Percentiles rank a stretch among this genome's conserved stretches.
Conservation (phyloP, 306 rosid genomes). For the Cucurbita moschata region DNA sequence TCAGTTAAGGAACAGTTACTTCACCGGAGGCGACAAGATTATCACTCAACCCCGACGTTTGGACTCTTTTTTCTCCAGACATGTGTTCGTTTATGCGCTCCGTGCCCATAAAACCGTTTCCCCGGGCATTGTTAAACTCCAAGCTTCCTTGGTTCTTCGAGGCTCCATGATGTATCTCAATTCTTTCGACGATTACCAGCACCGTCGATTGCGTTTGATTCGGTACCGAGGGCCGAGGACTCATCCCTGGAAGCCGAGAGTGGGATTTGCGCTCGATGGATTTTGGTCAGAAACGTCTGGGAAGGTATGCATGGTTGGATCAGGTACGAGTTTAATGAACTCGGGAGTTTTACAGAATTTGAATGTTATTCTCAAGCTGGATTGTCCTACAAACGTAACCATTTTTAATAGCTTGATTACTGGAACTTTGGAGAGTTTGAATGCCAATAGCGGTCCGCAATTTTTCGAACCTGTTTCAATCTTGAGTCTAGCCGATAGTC, state of each 20-base stretch:
- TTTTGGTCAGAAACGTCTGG: constrained; percentile 53
- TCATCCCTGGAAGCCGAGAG: constrained; percentile 1
- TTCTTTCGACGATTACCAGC: constrained; percentile 1
- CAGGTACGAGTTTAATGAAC: constrained; percentile 1
- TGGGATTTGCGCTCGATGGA: constrained; percentile 29
- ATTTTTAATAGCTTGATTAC: constrained; percentile 34
- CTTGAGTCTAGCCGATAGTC: constrained; percentile 32
- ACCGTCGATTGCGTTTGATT: constrained; percentile 20
- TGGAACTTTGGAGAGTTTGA: constrained; percentile 57
- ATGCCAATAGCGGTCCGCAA: constrained; percentile 13
- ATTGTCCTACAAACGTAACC: constrained; percentile 28
- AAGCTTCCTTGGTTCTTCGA: constrained; percentile 22
- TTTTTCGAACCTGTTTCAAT: constrained; percentile 38
- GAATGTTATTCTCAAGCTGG: constrained; percentile 48
- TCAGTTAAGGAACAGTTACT: constrained; percentile 26
- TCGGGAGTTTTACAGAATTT: constrained; percentile 9
- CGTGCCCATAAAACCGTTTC: constrained; percentile 11
- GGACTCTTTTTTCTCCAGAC: neutral
- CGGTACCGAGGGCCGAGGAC: constrained; percentile 24
- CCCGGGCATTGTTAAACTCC: constrained; percentile 22
- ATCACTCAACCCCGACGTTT: constrained; percentile 17
- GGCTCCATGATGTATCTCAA: neutral
- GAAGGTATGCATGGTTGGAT: constrained; percentile 70
- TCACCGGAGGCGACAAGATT: constrained; percentile 45
- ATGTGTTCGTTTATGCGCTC: constrained; percentile 12